A percentile compares a stretch with the other conserved stretches of the same genome.
phyloP scores from a whole-genome alignment of 768 basidiomycete species.

The Dioszegia aurantiaca region DNA sequence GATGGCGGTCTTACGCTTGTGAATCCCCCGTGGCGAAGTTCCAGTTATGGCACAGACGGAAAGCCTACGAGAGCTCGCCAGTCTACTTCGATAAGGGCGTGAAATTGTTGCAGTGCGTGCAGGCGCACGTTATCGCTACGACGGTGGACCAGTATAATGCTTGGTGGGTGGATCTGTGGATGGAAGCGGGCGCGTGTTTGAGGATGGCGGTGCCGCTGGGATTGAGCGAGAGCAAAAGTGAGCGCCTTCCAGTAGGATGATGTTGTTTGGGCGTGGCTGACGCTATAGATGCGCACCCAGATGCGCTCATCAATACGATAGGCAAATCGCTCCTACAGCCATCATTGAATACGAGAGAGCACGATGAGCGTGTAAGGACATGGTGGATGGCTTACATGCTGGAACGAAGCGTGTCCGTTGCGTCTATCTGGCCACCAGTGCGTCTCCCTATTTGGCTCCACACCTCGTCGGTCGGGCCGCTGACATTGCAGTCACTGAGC shows the following conservation, averaged over 20 bases:
- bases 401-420: constrained; percentile 17
- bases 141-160: constrained; percentile 32
- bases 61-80: constrained; percentile 26
- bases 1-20: constrained; percentile 12
- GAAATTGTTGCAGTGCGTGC: constrained; percentile 30
- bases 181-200: constrained; percentile 28
- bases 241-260: constrained; percentile 3
- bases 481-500: constrained; percentile 16
- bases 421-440: constrained; percentile 32
- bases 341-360: constrained; percentile 22
- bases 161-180: constrained; percentile 47
- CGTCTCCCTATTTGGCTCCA: constrained; percentile 11
- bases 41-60: constrained; percentile 42
- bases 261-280: no score
- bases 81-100: constrained; percentile 27
- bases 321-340: constrained; percentile 15
- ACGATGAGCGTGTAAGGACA: constrained; percentile 37
- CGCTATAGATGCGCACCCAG: constrained; percentile 11
- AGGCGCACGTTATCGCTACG: constrained; percentile 19
- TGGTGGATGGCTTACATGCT: constrained; percentile 41
- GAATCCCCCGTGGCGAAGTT: constrained; percentile 28
- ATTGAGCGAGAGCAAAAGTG: constrained; percentile 35
- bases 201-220: constrained; percentile 33
- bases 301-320: constrained; percentile 10
- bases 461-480: background rate